Base-by-base conservation (phyloP, 2,329 filamentous ascomycete genomes). In the Nemania sp. region DNA sequence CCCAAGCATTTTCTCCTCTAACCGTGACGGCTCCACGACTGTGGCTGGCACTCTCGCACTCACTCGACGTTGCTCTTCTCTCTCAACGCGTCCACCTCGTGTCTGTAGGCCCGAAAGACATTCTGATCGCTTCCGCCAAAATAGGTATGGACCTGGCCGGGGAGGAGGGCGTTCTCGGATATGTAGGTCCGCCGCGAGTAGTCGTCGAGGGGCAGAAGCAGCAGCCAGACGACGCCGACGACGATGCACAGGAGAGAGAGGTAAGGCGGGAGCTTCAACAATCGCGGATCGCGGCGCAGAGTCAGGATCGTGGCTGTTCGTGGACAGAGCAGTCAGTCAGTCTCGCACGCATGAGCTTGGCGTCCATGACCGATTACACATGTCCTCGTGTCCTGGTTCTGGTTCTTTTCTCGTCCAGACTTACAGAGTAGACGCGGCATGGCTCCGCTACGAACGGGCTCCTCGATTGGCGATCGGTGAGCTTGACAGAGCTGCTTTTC, bases 41-140 rank as follows among this genome's bases (percentile, higher is more conserved):
- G 15, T 7, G 7, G 34, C 13, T 35, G 34, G 17, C 5, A 32
- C 17, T 12, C 13, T 9, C n/a, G 32, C 20, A 71, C 80, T 63
- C 75, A 86, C 83, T 83, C 80, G 61, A 77, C 71, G 66, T 87
- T 87, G 63, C 75, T 77, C 69, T 77, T 78, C 65, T 79, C 78
- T 56, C 78, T 81, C 61, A 93, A 72, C 9, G 78, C 81, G 67
- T 90, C 86, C 52, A 97, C 81, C 78, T 98, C 95, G 72, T 91
- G 88, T 71, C 90, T 87, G 75, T 96, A 98, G 7, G 92, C 95
- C 48, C 92, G 85, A 72, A 98, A 93, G 66, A 98, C 86, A 75
- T 97, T 90, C 79, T 98, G 93, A 74, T 99, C 95, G 75, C 92
- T 97, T 17, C 95, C 95, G 6, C 91, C 89, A 73, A 99, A 99